Percentiles rank a stretch among this genome's conserved stretches.
These are phyloP conservation scores for Arthrobotrys conoides DNA, from an alignment of 2,329 filamentous ascomycete species.

Conservation along the genomic window DNA sequence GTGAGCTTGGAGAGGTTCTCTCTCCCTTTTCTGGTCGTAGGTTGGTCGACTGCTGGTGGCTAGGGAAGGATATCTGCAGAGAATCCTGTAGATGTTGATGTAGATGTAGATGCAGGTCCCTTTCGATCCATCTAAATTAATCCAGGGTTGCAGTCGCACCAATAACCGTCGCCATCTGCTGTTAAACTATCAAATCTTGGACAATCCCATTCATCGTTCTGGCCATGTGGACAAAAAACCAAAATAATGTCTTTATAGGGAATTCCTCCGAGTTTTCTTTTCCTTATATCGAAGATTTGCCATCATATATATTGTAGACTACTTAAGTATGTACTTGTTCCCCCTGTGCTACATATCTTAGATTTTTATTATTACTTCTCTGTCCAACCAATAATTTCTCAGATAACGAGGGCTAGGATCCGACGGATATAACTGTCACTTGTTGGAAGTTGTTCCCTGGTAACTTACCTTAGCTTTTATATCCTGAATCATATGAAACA, in stretches of 20 bases:
- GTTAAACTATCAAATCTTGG: not conserved
- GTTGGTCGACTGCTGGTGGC: too few relatives aligned
- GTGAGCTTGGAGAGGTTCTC: too few relatives aligned
- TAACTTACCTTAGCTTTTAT: not conserved
- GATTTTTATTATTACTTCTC: not conserved
- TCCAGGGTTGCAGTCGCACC: constrained; percentile 14
- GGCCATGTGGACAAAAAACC: constrained; percentile 2
- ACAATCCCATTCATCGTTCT: not conserved
- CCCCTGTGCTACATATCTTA: not conserved
- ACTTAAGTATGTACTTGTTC: too few relatives aligned
- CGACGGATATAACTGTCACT: constrained; percentile 21
- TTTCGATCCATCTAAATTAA: not conserved
- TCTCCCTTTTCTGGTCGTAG: too few relatives aligned
- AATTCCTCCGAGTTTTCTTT: not conserved
- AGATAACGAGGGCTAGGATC: constrained; percentile 4
- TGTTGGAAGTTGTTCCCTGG: constrained; percentile 11
- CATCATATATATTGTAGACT: too few relatives aligned
- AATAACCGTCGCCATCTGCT: constrained; percentile 19
- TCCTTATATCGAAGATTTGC: not conserved
- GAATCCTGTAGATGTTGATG: too few relatives aligned
- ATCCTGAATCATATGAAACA: constrained; percentile 4
- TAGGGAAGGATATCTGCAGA: too few relatives aligned
- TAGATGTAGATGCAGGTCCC: too few relatives aligned
- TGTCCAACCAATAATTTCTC: constrained; percentile 15
- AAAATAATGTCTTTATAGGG: not conserved